Evolutionary conservation across 2,329 filamentous ascomycete species (phyloP), one percentile per base, ranked within the genome.

Genomic region (Purpureocillium lavendulum): DNA sequence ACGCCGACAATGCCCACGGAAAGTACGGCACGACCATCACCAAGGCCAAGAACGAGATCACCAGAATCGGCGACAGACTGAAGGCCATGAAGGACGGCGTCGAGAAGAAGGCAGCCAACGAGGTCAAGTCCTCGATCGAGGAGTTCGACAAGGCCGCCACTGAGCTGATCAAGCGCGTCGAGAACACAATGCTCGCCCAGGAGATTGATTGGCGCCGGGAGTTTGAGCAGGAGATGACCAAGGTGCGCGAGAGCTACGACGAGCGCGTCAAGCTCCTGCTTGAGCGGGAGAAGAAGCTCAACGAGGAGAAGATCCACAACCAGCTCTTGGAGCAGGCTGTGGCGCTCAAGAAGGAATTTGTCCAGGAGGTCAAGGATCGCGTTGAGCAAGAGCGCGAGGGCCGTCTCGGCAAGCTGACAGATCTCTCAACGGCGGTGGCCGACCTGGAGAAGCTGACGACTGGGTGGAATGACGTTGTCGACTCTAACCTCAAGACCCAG

Each of bases 401-500:
- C 47, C 84, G 92, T 39, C 77, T 98, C 6, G 82, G 87, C 66
- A 90, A 87, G 66, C 77, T 98, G 24, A 76, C 80, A 41, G 82
- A 90, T 58, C 77, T 98, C 24, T 84, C 82, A 14, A 69, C 77
- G 28, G 82, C 82, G 11, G 86, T 98, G 14, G 71, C 73, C 30
- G 86, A 94, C 52, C 79, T 98, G 11, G 89, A 96, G 67, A 81
- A 82, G 61, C 77, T 98, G 40, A 94, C 89, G 2, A 77, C 78
- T 2, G 83, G 87, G 49, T 97, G 88, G 88, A 94, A 90, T 64
- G 78, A 81, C 31, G 87, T 97, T 30, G 80, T 98, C 16, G 88
- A 97, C 58, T 73, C 77, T 44, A 97, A 92, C 65, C 77, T 97
- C 46, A 84, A 86, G 63, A 96, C 92, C 1, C 92, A 98, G 64